Base-by-base conservation (phyloP, 2,329 filamentous ascomycete species). In the Sarocladiaceae sp. region DNA sequence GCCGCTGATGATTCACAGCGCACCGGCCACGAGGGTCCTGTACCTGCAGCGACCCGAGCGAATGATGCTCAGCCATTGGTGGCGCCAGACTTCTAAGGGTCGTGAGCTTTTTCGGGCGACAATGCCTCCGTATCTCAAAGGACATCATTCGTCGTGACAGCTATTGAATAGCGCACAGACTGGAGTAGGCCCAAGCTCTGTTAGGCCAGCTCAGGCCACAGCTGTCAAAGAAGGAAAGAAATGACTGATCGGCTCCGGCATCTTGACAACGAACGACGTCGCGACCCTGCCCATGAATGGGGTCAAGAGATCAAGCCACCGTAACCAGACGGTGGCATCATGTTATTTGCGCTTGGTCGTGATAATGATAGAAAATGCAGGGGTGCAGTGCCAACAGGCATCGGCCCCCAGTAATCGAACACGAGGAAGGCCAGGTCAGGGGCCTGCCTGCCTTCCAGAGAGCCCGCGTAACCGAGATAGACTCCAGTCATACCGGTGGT, bases 381-480 rank as follows among this genome's bases (percentile, higher is more conserved):
- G 29, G 29, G 29, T 8, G 10, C 29, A 33, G 29, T 15, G 8
- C 8, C 10, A 33, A 15, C 29, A 33, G 10, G 15, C 10, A 8
- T 33, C 10, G 10, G 29, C 10, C 29, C 5, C 13, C 25, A 48
- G 25, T 11, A 15, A 48, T n/a, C 44, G 44, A 48, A 48, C 44
- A 48, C 44, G 44, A 48, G 44, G 15, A 31, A 20, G n/a, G 10
- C 26, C 25, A 31, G 44, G 44, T n/a, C 26, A 33, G 44, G n/a
- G n/a, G 44, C 26, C 12, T 25, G 10, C 13, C 17, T 29, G 22
- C 13, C 39, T 11, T 6, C 7, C 15, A 4, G n/a, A 48, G n/a
- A 44, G 20, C 5, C 37, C 10, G 28, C 28, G 40, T 23, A 44
- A n/a, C 5, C 22, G 23, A 44, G 40, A 44, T 15, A 22, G 40